Evolutionary conservation across 1,139 yeast genomes (phyloP), one percentile per base, ranked within the genome.

Genomic region (Geotrichum cucujoidarum): DNA sequence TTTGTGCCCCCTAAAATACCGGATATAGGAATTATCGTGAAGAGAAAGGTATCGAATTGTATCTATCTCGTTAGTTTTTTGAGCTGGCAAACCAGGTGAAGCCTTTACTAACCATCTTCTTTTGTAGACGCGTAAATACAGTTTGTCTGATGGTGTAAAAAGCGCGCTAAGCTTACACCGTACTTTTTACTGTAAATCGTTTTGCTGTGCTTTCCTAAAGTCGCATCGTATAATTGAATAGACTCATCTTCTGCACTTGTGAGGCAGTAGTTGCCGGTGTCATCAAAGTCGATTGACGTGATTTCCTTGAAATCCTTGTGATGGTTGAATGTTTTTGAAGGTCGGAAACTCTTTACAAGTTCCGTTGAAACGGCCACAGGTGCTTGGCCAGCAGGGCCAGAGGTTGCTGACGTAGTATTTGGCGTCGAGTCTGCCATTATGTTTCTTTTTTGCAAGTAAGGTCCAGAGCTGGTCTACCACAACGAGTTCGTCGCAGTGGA

Each of bases 1-100:
- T 46, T 80, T 80, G 64, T 92, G 99, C 2, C 97, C 97, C 54
- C 76, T 76, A 68, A 88, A 92, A 64, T 90, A 92, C 47, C 96
- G 77, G 17, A 89, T 71, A 60, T 83, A 92, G 51, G 81, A 80
- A 60, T 88, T 87, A 52, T 85, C 88, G 51, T 83, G 81, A 35
- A 90, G 71, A 35, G 92, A 81, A 35, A 92, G 71, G 59, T 85
- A 83, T 54, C 97, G 57, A 18, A 71, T 60, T 1, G 69, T 64
- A 53, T 69, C 62, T 57, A 31, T 13, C 8, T 24, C 14, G 18
- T 16, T 18, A 30, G 20, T 25, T 34, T 17, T n/a, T 16, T 10
- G 29, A 16, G 16, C n/a, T 25, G 2, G 25, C 3, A 17, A 11
- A 13, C 8, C 22, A 24, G 30, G 14, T 18, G 22, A n/a, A 34